Evolutionary conservation across 1,284 basidiomycete genomes (phyloP).

Genomic region (Cryptococcus floricola): DNA sequence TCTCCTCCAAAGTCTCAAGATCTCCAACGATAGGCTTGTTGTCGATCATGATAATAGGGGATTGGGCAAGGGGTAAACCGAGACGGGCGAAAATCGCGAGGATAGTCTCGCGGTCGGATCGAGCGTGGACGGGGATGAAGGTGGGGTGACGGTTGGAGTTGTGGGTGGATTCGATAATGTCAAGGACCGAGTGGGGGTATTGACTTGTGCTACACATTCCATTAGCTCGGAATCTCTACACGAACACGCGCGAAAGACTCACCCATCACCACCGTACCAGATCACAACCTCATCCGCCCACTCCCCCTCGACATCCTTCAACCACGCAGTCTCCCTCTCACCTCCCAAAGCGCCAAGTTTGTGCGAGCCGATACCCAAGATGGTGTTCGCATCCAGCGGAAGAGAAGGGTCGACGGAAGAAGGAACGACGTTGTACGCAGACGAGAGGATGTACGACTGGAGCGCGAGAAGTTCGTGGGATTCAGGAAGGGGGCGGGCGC

Average conservation of each 20-base stretch:
- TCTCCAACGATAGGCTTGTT: slow-evolving; percentile 26
- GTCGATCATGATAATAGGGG: slow-evolving; percentile 36
- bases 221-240: background rate
- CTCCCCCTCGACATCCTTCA: slow-evolving; percentile 31
- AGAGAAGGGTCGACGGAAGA: slow-evolving; percentile 22
- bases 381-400: slow-evolving; percentile 39
- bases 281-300: slow-evolving; percentile 31
- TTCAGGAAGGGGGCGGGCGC: slow-evolving; percentile 29
- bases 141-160: slow-evolving; percentile 22
- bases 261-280: slow-evolving; percentile 37
- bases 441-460: slow-evolving; percentile 43
- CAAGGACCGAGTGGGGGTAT: slow-evolving; percentile 28
- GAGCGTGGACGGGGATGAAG: slow-evolving; percentile 22
- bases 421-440: slow-evolving; percentile 34
- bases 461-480: slow-evolving; percentile 47
- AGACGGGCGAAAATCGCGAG: slow-evolving; percentile 25
- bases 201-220: background rate
- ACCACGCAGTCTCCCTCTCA: slow-evolving; percentile 21
- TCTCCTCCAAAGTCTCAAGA: slow-evolving; percentile 12
- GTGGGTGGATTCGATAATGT: slow-evolving; percentile 27
- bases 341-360: slow-evolving; percentile 23
- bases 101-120: slow-evolving; percentile 18
- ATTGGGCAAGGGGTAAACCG: slow-evolving; percentile 16
- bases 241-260: background rate
- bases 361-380: slow-evolving; percentile 31